phyloP scores from a whole-genome alignment of 2,329 filamentous ascomycete species.

The Orbilia oligospora region DNA sequence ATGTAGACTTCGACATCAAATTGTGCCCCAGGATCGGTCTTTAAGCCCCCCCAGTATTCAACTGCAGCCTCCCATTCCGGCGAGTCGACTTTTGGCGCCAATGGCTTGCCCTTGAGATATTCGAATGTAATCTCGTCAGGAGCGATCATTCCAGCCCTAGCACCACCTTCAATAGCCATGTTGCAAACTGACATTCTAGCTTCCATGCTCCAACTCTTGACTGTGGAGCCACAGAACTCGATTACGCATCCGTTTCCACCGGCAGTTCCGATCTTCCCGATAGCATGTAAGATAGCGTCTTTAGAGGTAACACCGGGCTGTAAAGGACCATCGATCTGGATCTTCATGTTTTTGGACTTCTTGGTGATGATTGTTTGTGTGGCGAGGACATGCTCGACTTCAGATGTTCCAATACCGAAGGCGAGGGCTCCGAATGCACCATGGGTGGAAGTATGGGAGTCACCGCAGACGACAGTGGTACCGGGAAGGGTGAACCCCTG shows the following conservation, averaged over 20 bases:
- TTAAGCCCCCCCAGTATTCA: constrained; percentile 87
- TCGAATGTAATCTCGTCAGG: constrained; percentile 95
- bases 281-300: constrained; percentile 92
- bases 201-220: constrained; percentile 91
- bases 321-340: constrained; percentile 92
- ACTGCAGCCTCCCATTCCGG: constrained; percentile 90
- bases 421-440: constrained; percentile 95
- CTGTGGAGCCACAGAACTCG: constrained; percentile 96
- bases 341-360: constrained; percentile 98
- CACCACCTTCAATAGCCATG: constrained; percentile 98
- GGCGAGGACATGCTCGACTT: constrained; percentile 97
- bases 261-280: constrained; percentile 93
- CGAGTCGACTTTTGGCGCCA: constrained; percentile 87
- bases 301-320: constrained; percentile 94
- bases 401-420: constrained; percentile 97
- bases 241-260: constrained; percentile 95
- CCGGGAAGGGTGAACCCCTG: constrained; percentile 98
- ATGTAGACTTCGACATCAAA: constrained; percentile 92
- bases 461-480: constrained; percentile 96
- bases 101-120: constrained; percentile 90
- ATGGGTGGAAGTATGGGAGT: constrained; percentile 98
- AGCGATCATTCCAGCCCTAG: constrained; percentile 95
- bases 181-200: constrained; percentile 99
- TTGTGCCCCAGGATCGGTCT: constrained; percentile 87
- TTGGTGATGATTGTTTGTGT: constrained; percentile 96